Evolutionary conservation across 768 basidiomycete species (phyloP).

Genomic region (Phanerochaete sordida): DNA sequence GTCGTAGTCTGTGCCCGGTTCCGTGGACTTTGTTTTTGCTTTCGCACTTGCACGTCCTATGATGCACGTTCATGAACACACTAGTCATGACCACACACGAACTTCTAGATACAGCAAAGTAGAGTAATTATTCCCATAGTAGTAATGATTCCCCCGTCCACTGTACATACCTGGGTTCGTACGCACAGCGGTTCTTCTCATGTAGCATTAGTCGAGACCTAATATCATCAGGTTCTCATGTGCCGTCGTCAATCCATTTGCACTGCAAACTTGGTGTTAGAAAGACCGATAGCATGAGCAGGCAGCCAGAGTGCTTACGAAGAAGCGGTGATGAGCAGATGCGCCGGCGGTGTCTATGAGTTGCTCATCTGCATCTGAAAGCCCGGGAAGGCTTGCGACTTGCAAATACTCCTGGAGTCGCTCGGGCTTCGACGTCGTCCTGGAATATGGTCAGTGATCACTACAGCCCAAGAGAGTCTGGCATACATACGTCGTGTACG

Average conservation of each 20-base stretch:
- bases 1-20: not conserved
- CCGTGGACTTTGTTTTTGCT: not conserved
- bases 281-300: not conserved
- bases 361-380: slow-evolving; percentile 25
- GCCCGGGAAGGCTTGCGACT: slow-evolving; percentile 36
- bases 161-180: too few species aligned
- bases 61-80: too few species aligned
- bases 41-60: too few species aligned
- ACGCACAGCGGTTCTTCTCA: too few species aligned
- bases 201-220: too few species aligned
- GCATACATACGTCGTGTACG: slow-evolving; percentile 28
- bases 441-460: slow-evolving; percentile 5
- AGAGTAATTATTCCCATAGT: too few species aligned
- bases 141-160: too few species aligned
- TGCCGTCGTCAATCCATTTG: slow-evolving; percentile 7
- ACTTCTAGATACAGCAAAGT: too few species aligned
- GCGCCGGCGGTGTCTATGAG: slow-evolving; percentile 27
- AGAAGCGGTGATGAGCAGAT: slow-evolving; percentile 27
- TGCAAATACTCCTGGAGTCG: slow-evolving; percentile 47
- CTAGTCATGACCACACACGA: too few species aligned
- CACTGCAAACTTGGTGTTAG: not conserved
- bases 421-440: slow-evolving; percentile 38
- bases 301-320: slow-evolving; percentile 17
- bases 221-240: too few species aligned
- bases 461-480: not conserved